Evolutionary conservation across 495 filamentous ascomycete species (phyloP).

Genomic region (Clavariopsis aquatica): DNA sequence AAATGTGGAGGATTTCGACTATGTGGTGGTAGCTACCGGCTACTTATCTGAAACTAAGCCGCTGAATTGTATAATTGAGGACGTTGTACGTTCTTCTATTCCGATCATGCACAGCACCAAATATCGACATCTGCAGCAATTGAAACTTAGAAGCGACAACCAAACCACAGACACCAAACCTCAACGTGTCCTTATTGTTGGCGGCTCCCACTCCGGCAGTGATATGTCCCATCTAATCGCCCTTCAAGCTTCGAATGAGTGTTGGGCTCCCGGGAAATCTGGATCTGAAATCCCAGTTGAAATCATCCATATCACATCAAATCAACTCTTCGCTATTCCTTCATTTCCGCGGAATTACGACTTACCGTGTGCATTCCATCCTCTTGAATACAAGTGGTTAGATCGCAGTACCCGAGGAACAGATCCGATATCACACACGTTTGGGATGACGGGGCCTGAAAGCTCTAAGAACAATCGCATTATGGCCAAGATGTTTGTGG

Average conservation of each 20-base stretch:
- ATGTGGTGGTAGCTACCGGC: neutral
- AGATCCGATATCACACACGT: neutral
- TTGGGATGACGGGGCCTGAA: neutral
- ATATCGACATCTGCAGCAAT: neutral
- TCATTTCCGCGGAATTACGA: neutral
- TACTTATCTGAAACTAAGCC: neutral
- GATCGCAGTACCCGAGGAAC: neutral
- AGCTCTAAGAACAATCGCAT: neutral
- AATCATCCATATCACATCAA: slow-evolving; percentile 1
- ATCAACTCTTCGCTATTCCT: slow-evolving; percentile 3
- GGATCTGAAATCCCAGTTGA: neutral
- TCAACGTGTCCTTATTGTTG: slow-evolving; percentile 3
- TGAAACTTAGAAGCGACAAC: neutral
- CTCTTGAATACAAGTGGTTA: neutral
- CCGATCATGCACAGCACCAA: slow-evolving; percentile 10
- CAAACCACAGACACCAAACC: neutral
- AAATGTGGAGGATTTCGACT: neutral
- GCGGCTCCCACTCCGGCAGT: slow-evolving; percentile 13
- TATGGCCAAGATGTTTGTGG: neutral
- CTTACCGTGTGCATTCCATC: slow-evolving; percentile 1
- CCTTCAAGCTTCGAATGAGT: neutral
- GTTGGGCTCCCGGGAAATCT: neutral
- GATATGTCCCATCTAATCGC: slow-evolving; percentile 4
- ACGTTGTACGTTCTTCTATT: too few species aligned
- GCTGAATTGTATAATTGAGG: neutral